These are phyloP conservation scores for Phytophthora kernoviae DNA, from an alignment of 352 stramenopile species.

Conservation along the genomic window DNA sequence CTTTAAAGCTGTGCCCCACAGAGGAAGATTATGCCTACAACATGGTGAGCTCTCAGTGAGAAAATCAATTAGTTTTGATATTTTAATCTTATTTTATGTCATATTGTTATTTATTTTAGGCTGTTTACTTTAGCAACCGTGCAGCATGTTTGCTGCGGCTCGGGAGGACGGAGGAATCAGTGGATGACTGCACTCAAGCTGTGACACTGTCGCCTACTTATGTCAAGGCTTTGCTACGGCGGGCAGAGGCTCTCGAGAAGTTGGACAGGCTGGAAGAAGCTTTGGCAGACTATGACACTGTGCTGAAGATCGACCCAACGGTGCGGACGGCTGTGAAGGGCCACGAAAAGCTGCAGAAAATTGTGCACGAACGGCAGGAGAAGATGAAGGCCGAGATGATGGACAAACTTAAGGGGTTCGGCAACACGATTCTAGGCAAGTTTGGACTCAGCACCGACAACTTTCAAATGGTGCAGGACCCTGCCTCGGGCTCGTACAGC, in stretches of 20 bases:
- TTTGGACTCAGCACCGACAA: conserved; percentile 99
- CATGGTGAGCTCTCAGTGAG: conserved; percentile 32
- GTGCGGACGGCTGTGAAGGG: conserved; percentile 55
- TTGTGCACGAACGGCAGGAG: conserved; percentile 95
- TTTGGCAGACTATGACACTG: conserved; percentile 87
- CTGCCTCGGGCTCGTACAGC: conserved; percentile 96
- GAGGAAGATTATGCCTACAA: conserved; percentile 86
- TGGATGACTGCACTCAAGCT: conserved; percentile 94
- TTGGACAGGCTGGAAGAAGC: conserved; percentile 95
- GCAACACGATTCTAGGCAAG: conserved; percentile 98
- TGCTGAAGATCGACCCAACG: conserved; percentile 93
- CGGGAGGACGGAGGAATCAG: conserved; percentile 83
- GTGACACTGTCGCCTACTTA: conserved; percentile 96
- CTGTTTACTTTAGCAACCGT: conserved; percentile 89
- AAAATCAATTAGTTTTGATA: neutral
- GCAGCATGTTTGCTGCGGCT: conserved; percentile 77
- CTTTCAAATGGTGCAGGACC: conserved; percentile 99
- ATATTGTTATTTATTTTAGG: conserved; percentile 33
- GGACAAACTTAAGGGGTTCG: conserved; percentile 98
- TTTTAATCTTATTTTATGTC: neutral
- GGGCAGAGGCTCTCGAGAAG: conserved; percentile 92
- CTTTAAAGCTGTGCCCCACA: conserved; percentile 75
- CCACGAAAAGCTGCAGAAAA: conserved; percentile 84
- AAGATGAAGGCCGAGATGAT: conserved; percentile 99
- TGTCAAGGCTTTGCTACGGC: conserved; percentile 94